Evolutionary conservation across 768 basidiomycete genomes (phyloP), one percentile per base, ranked within the genome.

Genomic region (Trametes coccinea): DNA sequence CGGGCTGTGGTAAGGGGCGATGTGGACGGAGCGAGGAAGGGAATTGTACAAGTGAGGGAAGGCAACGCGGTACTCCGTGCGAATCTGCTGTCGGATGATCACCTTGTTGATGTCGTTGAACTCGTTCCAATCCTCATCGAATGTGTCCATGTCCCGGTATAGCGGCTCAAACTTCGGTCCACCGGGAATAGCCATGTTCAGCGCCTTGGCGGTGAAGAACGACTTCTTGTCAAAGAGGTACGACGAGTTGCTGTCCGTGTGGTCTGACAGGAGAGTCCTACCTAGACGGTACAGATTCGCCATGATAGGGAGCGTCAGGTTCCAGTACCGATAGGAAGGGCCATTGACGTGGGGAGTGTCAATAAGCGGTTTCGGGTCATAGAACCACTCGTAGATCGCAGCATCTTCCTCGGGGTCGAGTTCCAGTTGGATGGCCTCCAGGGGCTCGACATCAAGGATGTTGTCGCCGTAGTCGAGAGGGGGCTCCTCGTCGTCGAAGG

Each of bases 21-120:
- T 89, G 56, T 84, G 90, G 57, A 99, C 95, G 29, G 94, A 93
- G 34, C 96, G 92, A 48, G 97, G 97, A 8, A 97, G 82, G 39
- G 97, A 97, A 77, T 99, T 99, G 78, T 99, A 99, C 1, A 99
- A 83, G 71, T 99, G 96, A 34, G 97, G 96, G 82, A 98, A 98
- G 2, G 95, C 96, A 53, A 99, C 95, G 74, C 96, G 98, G 84
- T 99, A 98, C 77, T 99, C 97, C 2, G 96, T 98, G 48, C 97
- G 86, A 65, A 98, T 96, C 74, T 97, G 93, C 72, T 98, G 95
- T 22, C 97, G 95, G 67, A 99, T 98, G 74, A 99, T 96, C 70
- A 99, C 91, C 76, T 99, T 99, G 79, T 97, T 95, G 76, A 98
- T 97, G 72, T 99, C 97, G 73, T 99, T 99, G 71, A 99, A 99